Conservation (phyloP, 768 basidiomycete genomes). For the Trametes gibbosa region DNA sequence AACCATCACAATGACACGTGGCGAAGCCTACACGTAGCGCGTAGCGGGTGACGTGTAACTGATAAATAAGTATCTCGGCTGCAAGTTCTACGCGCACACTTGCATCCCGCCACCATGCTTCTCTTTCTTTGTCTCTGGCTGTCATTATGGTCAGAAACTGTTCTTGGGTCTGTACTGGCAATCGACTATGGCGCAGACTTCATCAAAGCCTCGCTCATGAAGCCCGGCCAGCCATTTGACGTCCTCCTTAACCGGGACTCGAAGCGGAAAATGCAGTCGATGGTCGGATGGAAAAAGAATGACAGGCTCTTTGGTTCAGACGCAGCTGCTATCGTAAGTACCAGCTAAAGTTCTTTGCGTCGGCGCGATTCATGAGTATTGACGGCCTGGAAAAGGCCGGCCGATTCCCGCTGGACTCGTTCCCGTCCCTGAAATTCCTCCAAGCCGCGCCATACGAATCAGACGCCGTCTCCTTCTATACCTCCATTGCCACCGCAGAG, state of each 20-base stretch:
- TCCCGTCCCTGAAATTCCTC: conserved; percentile 80
- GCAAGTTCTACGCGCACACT: conserved; percentile 2
- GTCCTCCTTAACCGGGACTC: conserved; percentile 96
- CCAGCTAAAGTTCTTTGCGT: not conserved
- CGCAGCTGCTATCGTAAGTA: conserved; percentile 80
- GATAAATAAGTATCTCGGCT: conserved; percentile 2
- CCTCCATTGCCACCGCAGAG: conserved; percentile 32
- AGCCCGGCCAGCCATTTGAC: conserved; percentile 69
- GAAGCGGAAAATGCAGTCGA: conserved; percentile 89
- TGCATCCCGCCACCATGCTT: conserved; percentile 21
- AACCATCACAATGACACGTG: conserved; percentile 7
- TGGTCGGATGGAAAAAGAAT: conserved; percentile 88
- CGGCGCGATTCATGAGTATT: not conserved
- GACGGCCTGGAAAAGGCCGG: conserved; percentile 59
- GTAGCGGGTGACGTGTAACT: conserved; percentile 18
- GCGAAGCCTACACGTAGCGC: conserved; percentile 17
- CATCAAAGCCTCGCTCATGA: conserved; percentile 85
- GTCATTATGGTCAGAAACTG: conserved; percentile 20
- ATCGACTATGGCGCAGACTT: conserved; percentile 99
- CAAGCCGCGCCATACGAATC: conserved; percentile 69
- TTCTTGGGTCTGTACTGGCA: conserved; percentile 76
- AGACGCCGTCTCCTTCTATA: conserved; percentile 52
- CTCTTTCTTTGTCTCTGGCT: conserved; percentile 25
- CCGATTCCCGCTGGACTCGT: conserved; percentile 86
- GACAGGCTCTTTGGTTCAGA: conserved; percentile 90